Percentiles rank a stretch among this genome's conserved stretches.
These are phyloP conservation scores for Cystoderma amianthinum DNA, from an alignment of 768 basidiomycete genomes.

Conservation along the genomic window DNA sequence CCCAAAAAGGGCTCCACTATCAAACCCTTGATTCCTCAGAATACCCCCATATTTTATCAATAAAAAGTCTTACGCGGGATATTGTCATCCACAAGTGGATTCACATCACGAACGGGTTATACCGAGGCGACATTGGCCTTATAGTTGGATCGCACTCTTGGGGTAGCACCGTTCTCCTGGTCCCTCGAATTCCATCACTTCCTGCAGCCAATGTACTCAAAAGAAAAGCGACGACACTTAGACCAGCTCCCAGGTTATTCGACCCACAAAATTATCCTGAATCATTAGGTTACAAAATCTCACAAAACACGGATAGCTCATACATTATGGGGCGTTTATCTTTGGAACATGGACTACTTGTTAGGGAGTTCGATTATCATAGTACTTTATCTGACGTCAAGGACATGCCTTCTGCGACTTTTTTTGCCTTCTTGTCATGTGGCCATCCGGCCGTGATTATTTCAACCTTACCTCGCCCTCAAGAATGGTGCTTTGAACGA, in stretches of 20 bases:
- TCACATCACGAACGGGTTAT: slow-evolving; percentile 6
- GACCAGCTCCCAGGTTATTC: slow-evolving; percentile 3
- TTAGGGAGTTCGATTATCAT: slow-evolving; percentile 4
- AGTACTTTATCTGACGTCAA: neutral
- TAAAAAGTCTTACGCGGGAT: too few species aligned
- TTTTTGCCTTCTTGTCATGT: slow-evolving; percentile 1
- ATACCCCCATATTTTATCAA: too few species aligned
- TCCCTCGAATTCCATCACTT: slow-evolving; percentile 5
- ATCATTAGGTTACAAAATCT: neutral
- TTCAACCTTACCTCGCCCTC: slow-evolving; percentile 3
- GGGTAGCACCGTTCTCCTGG: slow-evolving; percentile 6
- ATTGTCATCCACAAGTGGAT: slow-evolving; percentile 5
- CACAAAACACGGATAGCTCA: neutral
- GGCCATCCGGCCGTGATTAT: slow-evolving; percentile 3
- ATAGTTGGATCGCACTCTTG: neutral
- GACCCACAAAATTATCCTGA: slow-evolving; percentile 1
- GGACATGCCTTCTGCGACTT: slow-evolving; percentile 4
- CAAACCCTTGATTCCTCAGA: too few species aligned
- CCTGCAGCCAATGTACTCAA: neutral
- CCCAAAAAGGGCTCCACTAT: too few species aligned
- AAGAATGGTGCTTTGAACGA: slow-evolving; percentile 6
- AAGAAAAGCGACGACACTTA: slow-evolving; percentile 1
- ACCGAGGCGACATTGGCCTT: slow-evolving; percentile 9
- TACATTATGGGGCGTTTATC: slow-evolving; percentile 2
- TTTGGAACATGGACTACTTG: slow-evolving; percentile 7